Base-by-base conservation (phyloP, 129 eudicot species). In the Helichrysum umbraculigerum region DNA sequence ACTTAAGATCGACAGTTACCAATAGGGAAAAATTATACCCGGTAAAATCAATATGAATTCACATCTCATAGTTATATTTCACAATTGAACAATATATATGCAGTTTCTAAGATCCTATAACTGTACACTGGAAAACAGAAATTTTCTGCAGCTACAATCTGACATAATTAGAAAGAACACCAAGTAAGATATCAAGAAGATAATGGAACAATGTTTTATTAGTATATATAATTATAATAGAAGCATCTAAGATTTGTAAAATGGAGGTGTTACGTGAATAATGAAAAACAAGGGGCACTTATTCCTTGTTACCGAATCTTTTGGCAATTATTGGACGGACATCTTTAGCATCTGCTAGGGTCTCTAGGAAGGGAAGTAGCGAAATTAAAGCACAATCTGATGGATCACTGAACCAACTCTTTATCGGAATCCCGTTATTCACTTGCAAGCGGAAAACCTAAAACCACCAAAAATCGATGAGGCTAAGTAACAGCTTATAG, bases 231-330 rank as follows among this genome's bases (percentile, higher is more conserved):
- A 82, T 68, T 74, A 82, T 85, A 70, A 75, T 76, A 86, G 73
- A 59, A 50, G 86, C 82, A 75, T 79, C 77, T 73, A 81, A 83
- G 54, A 68, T 76, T 81, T 74, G 65, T 56, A 76, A 71, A 82
- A 70, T 66, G 83, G 75, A 72, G 80, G 70, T 65, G 85, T 80
- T 82, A 87, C 58, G 80, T 84, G 81, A 81, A 81, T 73, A 75
- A 78, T 70, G 85, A 75, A 78, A 83, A 82, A 87, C 91, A 87
- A 86, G 86, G 90, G 89, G 79, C 81, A 82, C 86, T 91, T 89
- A 91, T 86, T 87, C 99, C 97, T 87, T 91, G 97, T 95, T 95
- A 91, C 99, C 99, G 79, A 91, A 95, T 91, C 84, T 89, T 88
- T 85, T 85, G 59, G 97, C 96, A 82, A 95, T 89, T 72, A 95